Conservation (phyloP, 805 yeast species). For the Clavispora asparagi region DNA sequence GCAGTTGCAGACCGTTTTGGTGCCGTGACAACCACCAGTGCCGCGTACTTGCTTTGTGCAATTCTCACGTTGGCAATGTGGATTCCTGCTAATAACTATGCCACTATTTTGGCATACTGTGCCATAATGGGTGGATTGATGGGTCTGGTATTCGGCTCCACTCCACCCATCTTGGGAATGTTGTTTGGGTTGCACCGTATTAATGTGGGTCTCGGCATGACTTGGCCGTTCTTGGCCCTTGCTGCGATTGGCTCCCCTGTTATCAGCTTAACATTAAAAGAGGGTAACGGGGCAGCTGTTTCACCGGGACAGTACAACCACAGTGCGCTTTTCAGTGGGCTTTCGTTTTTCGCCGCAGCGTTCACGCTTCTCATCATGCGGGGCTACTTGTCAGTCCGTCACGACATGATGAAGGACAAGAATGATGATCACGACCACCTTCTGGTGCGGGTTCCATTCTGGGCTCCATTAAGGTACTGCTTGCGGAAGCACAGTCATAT, state of each 20-base stretch:
- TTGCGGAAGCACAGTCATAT: not conserved
- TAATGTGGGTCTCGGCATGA: slow-evolving; percentile 44
- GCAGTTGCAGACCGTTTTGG: slow-evolving; percentile 47
- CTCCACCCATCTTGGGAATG: slow-evolving; percentile 47
- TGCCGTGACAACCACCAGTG: slow-evolving; percentile 38
- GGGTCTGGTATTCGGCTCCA: slow-evolving; percentile 60
- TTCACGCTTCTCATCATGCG: slow-evolving; percentile 40
- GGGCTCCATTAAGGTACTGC: slow-evolving; percentile 9
- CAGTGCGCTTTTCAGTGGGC: slow-evolving; percentile 57
- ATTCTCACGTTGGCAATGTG: slow-evolving; percentile 33
- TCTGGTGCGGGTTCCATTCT: slow-evolving; percentile 11
- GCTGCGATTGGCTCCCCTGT: slow-evolving; percentile 56
- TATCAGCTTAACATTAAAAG: slow-evolving; percentile 51
- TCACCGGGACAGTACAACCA: slow-evolving; percentile 45
- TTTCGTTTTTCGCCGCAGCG: slow-evolving; percentile 44
- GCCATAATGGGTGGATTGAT: slow-evolving; percentile 50
- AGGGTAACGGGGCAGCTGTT: slow-evolving; percentile 14
- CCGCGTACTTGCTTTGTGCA: slow-evolving; percentile 21
- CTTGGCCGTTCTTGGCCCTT: slow-evolving; percentile 48
- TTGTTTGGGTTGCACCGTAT: slow-evolving; percentile 52
- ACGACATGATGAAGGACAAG: slow-evolving; percentile 21
- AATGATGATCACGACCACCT: slow-evolving; percentile 15
- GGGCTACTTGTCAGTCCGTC: slow-evolving; percentile 50
- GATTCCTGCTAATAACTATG: slow-evolving; percentile 44
- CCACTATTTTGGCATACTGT: slow-evolving; percentile 50